phyloP scores from a whole-genome alignment of 768 basidiomycete genomes.

The Mycena olivaceomarginata region DNA sequence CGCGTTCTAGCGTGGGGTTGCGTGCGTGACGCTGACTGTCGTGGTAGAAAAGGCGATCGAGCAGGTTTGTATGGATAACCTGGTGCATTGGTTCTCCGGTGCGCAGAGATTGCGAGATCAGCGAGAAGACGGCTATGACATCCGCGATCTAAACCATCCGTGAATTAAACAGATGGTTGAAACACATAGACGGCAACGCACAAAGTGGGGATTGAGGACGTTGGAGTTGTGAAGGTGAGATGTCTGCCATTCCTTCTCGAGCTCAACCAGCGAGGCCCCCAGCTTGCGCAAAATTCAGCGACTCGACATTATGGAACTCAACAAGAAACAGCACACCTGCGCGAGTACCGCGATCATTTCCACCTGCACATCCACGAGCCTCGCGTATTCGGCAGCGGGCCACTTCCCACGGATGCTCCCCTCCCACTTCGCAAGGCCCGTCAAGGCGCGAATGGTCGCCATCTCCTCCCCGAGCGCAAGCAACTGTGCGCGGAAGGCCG shows the following conservation, averaged over 20 bases:
- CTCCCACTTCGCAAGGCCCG: slow-evolving; percentile 65
- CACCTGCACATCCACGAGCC: slow-evolving; percentile 61
- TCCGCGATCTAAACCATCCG: slow-evolving; percentile 53
- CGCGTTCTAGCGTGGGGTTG: neutral
- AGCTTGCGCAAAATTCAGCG: slow-evolving; percentile 49
- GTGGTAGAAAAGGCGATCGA: slow-evolving; percentile 69
- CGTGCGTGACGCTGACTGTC: slow-evolving; percentile 38
- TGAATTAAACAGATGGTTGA: neutral
- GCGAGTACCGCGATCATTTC: slow-evolving; percentile 63
- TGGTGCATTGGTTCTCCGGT: slow-evolving; percentile 66
- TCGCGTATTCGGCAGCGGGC: slow-evolving; percentile 68
- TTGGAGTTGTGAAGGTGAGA: slow-evolving; percentile 64
- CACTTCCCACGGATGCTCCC: slow-evolving; percentile 71
- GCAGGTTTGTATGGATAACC: slow-evolving; percentile 61
- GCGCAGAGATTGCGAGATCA: slow-evolving; percentile 66
- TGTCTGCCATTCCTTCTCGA: slow-evolving; percentile 65
- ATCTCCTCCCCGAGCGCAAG: slow-evolving; percentile 57
- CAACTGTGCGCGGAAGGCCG: slow-evolving; percentile 53
- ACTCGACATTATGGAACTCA: slow-evolving; percentile 13
- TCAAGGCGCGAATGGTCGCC: slow-evolving; percentile 55
- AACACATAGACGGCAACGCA: slow-evolving; percentile 49
- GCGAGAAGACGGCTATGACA: slow-evolving; percentile 64
- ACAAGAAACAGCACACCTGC: slow-evolving; percentile 51
- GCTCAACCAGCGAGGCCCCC: slow-evolving; percentile 61
- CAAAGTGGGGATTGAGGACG: slow-evolving; percentile 74